Base-by-base conservation (phyloP, 768 basidiomycete species). In the Suillus bovinus region DNA sequence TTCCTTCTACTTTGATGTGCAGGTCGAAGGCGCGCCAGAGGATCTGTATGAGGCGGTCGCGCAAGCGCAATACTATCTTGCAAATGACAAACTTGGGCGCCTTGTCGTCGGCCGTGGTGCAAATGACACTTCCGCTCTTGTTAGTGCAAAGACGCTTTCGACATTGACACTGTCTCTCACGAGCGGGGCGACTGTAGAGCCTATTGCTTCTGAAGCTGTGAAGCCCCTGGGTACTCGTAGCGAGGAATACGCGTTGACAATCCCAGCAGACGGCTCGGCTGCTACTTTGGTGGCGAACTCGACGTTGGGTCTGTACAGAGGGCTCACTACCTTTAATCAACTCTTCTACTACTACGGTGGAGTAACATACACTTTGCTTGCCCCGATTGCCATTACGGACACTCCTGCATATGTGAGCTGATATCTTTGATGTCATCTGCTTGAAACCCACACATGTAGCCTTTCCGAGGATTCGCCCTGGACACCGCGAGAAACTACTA, bases 291-390 rank as follows among this genome's bases (percentile, higher is more conserved):
- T 61, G 0, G 82, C 85, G 11, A 79, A 78, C 53, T 79, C 80
- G 29, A 78, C 82, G 0, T 67, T 86, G 17, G 86, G 86, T 0
- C 68, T 86, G 6, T 76, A 80, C 13, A 74, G 86, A 29, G 86
- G 86, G 0, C 64, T 87, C 56, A 80, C 82, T 4, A 86, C 85
- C 2, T 87, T 87, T 66, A 70, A 74, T 22, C 84, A 85, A 68
- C 65, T 87, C 17, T 84, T 82, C 76, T 87, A 82, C 63, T 70
- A 75, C 24, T 64, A 73, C 44, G 44, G 53, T 5, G 73, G 63
- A 0, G 60, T 61, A 57, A 76, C 70, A 27, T 84, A 84, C 31
- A 77, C 74, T 1, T 64, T 80, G 50, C 56, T 74, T 2, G 79
- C 77, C 0, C 82, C 82, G 0, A 61, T 83, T 7, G 27, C 66